Conservation (phyloP, 306 rosid genomes). For the Delonix regia region DNA sequence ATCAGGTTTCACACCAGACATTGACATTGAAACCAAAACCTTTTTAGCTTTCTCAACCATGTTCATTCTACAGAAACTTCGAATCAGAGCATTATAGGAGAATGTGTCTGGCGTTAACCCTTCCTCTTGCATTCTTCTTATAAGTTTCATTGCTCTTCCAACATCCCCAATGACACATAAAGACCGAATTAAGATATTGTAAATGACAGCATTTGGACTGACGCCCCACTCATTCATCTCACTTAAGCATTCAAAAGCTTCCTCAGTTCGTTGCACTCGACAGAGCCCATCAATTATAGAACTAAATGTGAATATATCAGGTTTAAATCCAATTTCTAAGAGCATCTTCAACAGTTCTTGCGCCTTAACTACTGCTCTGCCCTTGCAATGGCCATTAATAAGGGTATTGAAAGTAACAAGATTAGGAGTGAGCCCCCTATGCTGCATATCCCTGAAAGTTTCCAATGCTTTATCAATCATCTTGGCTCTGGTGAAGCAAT, state of each 20-base stretch:
- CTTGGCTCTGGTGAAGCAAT: constrained; percentile 69
- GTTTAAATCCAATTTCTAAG: constrained; percentile 60
- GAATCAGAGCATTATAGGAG: constrained; percentile 74
- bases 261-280: constrained; percentile 51
- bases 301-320: constrained; percentile 80
- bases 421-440: constrained; percentile 64
- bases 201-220: constrained; percentile 65
- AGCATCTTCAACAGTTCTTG: constrained; percentile 65
- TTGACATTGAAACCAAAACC: constrained; percentile 60
- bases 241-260: constrained; percentile 73
- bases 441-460: constrained; percentile 58
- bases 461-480: constrained; percentile 65
- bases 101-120: constrained; percentile 73
- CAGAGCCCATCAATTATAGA: constrained; percentile 83
- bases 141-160: constrained; percentile 54
- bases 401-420: constrained; percentile 86
- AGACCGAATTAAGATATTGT: constrained; percentile 77
- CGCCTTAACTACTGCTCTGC: constrained; percentile 56
- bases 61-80: constrained; percentile 56
- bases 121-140: constrained; percentile 65
- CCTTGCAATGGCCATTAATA: constrained; percentile 71
- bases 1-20: constrained; percentile 67
- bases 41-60: constrained; percentile 69
- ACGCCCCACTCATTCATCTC: constrained; percentile 87
- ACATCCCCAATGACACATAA: constrained; percentile 64